Evolutionary conservation across 2,329 filamentous ascomycete species (phyloP).

Genomic region (Cordyceps cicadae): DNA sequence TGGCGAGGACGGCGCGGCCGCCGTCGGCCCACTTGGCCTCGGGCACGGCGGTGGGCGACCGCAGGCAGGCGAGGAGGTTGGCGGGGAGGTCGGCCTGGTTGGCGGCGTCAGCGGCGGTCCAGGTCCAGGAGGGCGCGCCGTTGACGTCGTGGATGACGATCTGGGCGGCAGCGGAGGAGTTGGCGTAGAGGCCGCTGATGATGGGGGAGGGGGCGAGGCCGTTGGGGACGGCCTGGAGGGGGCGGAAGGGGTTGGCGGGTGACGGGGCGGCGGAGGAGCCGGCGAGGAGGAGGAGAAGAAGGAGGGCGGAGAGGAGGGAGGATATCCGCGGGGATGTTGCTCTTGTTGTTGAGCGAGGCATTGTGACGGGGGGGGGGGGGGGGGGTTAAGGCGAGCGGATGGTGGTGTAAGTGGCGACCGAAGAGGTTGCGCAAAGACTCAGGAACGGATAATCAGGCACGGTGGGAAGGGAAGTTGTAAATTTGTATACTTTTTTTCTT

Average conservation of each 20-base stretch:
- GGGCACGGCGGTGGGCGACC: not conserved
- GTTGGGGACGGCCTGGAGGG: not conserved
- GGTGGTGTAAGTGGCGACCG: not conserved
- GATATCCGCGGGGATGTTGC: not conserved
- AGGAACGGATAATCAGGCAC: not conserved
- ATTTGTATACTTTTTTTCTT: too few species aligned
- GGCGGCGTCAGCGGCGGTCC: conserved; percentile 1
- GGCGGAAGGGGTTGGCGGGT: not conserved
- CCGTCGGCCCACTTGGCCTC: conserved; percentile 7
- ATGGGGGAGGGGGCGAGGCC: not conserved
- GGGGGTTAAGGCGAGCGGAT: too few species aligned
- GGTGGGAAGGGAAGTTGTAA: not conserved
- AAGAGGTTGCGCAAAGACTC: not conserved
- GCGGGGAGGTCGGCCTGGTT: not conserved
- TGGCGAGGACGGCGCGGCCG: not conserved
- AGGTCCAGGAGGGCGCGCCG: not conserved
- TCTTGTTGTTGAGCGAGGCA: not conserved
- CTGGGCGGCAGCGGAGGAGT: not conserved
- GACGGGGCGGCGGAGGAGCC: not conserved
- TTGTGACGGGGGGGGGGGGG: not conserved
- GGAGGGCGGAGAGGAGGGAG: not conserved
- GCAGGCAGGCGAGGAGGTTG: conserved; percentile 4
- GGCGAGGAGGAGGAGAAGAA: not conserved
- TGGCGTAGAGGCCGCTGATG: conserved; percentile 3
- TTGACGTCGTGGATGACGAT: conserved; percentile 3